A percentile compares a stretch with the other conserved stretches of the same genome.
phyloP scores from a whole-genome alignment of 352 stramenopile species.

The Blastocystis sp. region DNA sequence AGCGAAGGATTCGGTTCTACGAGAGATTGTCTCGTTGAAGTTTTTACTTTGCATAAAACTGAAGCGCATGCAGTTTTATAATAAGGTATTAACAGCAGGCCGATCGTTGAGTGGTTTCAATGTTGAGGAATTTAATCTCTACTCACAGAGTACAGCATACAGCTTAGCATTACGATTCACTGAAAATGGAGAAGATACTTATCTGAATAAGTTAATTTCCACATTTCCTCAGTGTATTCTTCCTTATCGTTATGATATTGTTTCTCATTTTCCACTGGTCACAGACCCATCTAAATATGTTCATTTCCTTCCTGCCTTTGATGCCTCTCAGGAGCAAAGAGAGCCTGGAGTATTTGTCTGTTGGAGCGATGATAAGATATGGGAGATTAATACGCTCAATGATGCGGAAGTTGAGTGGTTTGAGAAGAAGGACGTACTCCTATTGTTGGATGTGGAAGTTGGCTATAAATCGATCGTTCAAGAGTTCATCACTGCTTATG shows the following conservation, averaged over 20 bases:
- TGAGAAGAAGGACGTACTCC: not conserved
- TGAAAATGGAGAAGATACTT: not conserved
- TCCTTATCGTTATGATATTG: conserved; percentile 2
- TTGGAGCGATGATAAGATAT: not conserved
- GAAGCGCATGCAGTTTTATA: not conserved
- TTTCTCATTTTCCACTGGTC: not conserved
- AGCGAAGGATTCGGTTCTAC: not conserved
- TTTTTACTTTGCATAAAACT: not conserved
- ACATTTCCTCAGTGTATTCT: not conserved
- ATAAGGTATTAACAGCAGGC: not conserved
- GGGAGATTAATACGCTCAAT: not conserved
- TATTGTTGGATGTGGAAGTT: not conserved
- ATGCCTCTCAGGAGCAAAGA: not conserved
- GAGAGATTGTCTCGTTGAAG: not conserved
- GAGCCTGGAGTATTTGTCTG: not conserved
- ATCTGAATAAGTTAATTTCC: not conserved
- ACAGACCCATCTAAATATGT: not conserved
- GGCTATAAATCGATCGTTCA: not conserved
- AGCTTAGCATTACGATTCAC: not conserved
- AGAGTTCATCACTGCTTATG: not conserved
- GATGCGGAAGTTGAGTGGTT: not conserved
- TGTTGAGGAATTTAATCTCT: not conserved
- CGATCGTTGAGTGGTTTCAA: not conserved
- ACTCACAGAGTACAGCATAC: not conserved
- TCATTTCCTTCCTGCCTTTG: not conserved